Evolutionary conservation across 768 basidiomycete species (phyloP).

Genomic region (Nidularia sp.): DNA sequence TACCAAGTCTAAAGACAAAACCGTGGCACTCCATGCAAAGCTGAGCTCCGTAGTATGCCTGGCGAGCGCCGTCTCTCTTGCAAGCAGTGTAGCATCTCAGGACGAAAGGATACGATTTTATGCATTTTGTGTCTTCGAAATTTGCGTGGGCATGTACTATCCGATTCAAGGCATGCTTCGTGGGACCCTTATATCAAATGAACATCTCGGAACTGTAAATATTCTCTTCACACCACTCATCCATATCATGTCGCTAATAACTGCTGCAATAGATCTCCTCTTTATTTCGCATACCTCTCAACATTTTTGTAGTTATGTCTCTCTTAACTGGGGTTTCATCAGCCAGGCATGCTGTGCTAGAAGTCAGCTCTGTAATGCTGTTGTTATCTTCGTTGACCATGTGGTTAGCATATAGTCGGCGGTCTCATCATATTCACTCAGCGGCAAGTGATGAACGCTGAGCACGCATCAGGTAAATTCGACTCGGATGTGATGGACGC

Average conservation of each 20-base stretch:
- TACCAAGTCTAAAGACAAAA: slow-evolving; percentile 23
- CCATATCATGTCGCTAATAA: neutral
- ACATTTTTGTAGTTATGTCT: slow-evolving; percentile 68
- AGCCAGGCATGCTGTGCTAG: slow-evolving; percentile 57
- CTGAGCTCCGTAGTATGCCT: slow-evolving; percentile 63
- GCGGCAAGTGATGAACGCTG: too few relatives aligned
- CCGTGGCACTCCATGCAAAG: slow-evolving; percentile 61
- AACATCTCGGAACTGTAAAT: slow-evolving; percentile 70
- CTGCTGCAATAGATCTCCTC: slow-evolving; percentile 48
- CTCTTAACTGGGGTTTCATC: slow-evolving; percentile 66
- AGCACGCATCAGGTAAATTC: too few relatives aligned
- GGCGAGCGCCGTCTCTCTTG: slow-evolving; percentile 51
- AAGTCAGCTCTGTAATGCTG: slow-evolving; percentile 53
- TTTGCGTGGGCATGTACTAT: slow-evolving; percentile 77
- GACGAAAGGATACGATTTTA: slow-evolving; percentile 56
- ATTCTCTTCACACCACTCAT: neutral
- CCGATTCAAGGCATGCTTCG: slow-evolving; percentile 74
- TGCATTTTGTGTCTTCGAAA: slow-evolving; percentile 74
- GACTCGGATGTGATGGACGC: too few relatives aligned
- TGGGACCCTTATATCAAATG: slow-evolving; percentile 62
- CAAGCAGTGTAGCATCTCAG: slow-evolving; percentile 36
- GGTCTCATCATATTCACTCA: too few relatives aligned
- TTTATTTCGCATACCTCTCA: slow-evolving; percentile 72
- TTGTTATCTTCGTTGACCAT: slow-evolving; percentile 55
- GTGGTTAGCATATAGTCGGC: neutral